Conservation (phyloP, 305 asterid genomes). For the Solanum aculeatissimum region DNA sequence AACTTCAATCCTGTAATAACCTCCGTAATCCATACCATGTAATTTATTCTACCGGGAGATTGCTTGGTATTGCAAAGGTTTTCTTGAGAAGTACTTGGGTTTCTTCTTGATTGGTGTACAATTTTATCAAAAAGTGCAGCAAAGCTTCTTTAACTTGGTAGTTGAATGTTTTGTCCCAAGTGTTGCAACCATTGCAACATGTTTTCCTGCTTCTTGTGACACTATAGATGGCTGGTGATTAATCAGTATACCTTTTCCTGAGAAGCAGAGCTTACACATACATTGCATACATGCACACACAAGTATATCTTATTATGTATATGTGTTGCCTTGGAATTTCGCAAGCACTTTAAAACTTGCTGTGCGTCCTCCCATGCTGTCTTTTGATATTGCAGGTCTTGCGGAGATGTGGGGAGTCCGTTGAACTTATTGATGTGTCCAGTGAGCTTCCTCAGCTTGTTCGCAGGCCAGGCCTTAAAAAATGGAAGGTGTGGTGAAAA, state of each 20-base stretch:
- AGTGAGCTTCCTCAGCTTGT: slow-evolving; percentile 76
- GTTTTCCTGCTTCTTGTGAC: not conserved
- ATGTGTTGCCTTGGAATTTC: not conserved
- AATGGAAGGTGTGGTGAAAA: slow-evolving; percentile 54
- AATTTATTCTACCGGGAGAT: not conserved
- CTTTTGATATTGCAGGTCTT: slow-evolving; percentile 36
- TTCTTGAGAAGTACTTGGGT: not conserved
- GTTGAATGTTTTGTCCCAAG: not conserved
- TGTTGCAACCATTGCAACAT: not conserved
- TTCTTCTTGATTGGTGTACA: not conserved
- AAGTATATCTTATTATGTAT: not conserved
- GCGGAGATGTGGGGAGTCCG: slow-evolving; percentile 66
- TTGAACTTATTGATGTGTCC: slow-evolving; percentile 83
- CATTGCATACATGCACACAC: not conserved
- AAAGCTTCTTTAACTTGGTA: not conserved
- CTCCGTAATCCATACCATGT: not conserved
- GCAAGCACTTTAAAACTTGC: not conserved
- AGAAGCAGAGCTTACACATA: not conserved
- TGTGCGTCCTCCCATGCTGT: not conserved
- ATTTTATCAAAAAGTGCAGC: not conserved
- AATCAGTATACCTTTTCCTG: not conserved
- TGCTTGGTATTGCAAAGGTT: not conserved
- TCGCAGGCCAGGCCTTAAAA: slow-evolving; percentile 85
- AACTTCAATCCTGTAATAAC: not conserved
- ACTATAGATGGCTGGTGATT: not conserved